Base-by-base conservation (phyloP, 306 rosid genomes). In the Dalbergia cultrata region DNA sequence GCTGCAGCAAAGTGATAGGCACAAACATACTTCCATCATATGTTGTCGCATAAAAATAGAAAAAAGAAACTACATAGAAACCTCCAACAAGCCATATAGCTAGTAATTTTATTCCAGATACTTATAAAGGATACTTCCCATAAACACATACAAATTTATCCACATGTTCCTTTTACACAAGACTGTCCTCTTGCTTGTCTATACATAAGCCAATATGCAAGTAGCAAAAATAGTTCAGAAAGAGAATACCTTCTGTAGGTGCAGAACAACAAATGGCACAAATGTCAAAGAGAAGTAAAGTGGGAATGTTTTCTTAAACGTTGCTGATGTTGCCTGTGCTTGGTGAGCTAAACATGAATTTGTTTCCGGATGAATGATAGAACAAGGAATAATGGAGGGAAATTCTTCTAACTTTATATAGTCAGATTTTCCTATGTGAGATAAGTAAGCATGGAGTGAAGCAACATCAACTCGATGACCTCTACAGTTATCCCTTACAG, bases 211-310 rank as follows among this genome's bases (percentile, higher is more conserved):
- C 17, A 16, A 37, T 53, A 49, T 39, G 67, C 44, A 77, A 77
- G 62, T 16, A 72, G 34, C 47, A 14, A 8, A 31, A 50, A 80
- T 39, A 64, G 74, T 72, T 57, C 34, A 31, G 59, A 9, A 83
- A 72, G 47, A 81, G 73, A 65, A 59, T 91, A 95, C 99, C 97
- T 93, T 95, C 78, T 93, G 98, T 76, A 91, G 89, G 85, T 72
- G 97, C 78, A 95, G 88, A 88, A 95, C 97, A 60, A 95, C 99
- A 75, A 86, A 93, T 33, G 99, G 97, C 80, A 95, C 99, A 82
- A 93, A 91, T 21, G 98, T 95, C 91, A 93, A 90, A 81, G 98
- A 95, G 89, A 95, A 95, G 87, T 93, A 93, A 74, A 95, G 94
- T 1, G 96, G 99, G 84, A 95, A 95, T 14, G 97, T 95, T 83